phyloP scores from a whole-genome alignment of 1,284 basidiomycete species.

The Tilletiopsis washingtonensis region DNA sequence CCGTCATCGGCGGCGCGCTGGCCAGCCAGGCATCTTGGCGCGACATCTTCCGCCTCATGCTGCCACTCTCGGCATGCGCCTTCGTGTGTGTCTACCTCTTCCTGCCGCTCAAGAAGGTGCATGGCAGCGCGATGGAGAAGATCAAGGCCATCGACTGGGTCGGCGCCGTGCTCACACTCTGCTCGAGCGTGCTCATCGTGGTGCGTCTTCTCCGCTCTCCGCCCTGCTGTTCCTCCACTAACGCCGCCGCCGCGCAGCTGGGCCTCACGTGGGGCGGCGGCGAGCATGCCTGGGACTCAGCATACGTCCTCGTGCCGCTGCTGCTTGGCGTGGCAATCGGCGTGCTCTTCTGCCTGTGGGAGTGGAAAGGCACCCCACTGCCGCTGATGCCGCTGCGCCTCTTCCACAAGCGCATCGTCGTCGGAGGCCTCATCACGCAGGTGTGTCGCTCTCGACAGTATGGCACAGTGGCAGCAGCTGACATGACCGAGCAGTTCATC shows the following conservation, averaged over 20 bases:
- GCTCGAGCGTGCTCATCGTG: slow-evolving; percentile 15
- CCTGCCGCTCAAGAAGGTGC: slow-evolving; percentile 26
- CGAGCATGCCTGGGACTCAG: slow-evolving; percentile 46
- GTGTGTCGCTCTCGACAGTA: too few species aligned
- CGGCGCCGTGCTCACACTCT: slow-evolving; percentile 15
- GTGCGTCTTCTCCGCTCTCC: too few species aligned
- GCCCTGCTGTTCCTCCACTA: too few species aligned
- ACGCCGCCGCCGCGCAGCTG: slow-evolving; percentile 49
- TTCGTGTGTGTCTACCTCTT: slow-evolving; percentile 18
- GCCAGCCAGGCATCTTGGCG: slow-evolving; percentile 13
- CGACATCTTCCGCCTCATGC: slow-evolving; percentile 26
- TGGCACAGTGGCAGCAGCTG: too few species aligned
- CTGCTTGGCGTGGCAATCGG: slow-evolving; percentile 57
- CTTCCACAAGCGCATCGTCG: slow-evolving; percentile 63
- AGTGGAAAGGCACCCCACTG: slow-evolving; percentile 62
- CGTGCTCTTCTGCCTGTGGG: slow-evolving; percentile 61
- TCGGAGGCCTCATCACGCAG: slow-evolving; percentile 58
- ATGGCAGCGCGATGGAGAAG: slow-evolving; percentile 17
- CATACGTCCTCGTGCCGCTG: slow-evolving; percentile 52
- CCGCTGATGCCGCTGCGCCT: slow-evolving; percentile 54
- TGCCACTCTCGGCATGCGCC: slow-evolving; percentile 20
- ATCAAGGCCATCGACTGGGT: slow-evolving; percentile 20
- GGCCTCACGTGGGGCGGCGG: slow-evolving; percentile 61
- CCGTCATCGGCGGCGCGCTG: slow-evolving; percentile 24
- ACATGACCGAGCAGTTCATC: slow-evolving; percentile 13